Base-by-base conservation (phyloP, 2,329 filamentous ascomycete genomes). In the Periconia digitata region DNA sequence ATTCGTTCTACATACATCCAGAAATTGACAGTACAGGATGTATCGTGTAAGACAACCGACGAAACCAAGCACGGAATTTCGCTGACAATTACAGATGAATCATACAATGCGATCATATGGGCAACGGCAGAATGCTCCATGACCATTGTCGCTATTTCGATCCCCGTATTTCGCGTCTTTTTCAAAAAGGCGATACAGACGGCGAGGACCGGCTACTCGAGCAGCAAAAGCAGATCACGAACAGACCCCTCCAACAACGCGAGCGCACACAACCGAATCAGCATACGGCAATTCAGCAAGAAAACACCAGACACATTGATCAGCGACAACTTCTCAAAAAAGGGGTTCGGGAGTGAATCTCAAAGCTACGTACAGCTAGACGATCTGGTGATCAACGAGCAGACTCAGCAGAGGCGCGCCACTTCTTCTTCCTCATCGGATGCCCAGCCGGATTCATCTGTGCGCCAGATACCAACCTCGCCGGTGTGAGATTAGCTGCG, bases 141-240 rank as follows among this genome's bases (percentile, higher is more conserved):
- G 8, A 32, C 27, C 10, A 32, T 32, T 15, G 27, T 32, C 3
- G 27, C 27, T 4, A 32, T 10, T 4, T 32, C 27, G 4, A 10
- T 32, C 27, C 27, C 27, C 27, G 27, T 32, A 32, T 3, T 32
- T 4, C 27, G 27, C 27, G 4, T 10, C 27, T 5, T 32, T 32
- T 5, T 32, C 27, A 32, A 47, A 49, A 36, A 47, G 29, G 50
- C 49, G 20, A 12, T 53, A 45, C 47, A 45, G 43, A 47, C 50
- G 12, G 49, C 44, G 17, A 47, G 49, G 13, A 17, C 36, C 18
- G 36, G 36, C 36, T 39, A 39, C 36, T n/a, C n/a, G 6, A 18
- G 36, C n/a, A 39, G 36, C 10, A 39, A 39, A 17, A 39, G 36
- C 36, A 39, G 18, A 39, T 39, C 36, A 39, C 36, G 36, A 39